Base-by-base conservation (phyloP, 306 rosid species). In the Citrullus mucosospermus region DNA sequence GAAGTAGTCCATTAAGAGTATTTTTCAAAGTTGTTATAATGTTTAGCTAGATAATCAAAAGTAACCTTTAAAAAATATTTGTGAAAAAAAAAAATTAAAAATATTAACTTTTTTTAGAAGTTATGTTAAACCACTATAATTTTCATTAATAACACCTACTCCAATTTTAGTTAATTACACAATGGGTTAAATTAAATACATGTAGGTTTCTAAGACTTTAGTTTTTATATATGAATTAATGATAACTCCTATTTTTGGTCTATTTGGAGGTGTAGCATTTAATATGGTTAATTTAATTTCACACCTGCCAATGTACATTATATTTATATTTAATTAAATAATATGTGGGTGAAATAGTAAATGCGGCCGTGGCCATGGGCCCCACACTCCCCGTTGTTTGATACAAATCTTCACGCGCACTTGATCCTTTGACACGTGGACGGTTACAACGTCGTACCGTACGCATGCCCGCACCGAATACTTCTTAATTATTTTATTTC, bases 301-400 rank as follows among this genome's bases (percentile, higher is more conserved):
- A 36, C 73, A 68, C 75, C 75, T 68, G 75, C 75, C 75, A 10
- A 10, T 43, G 75, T 68, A 18, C 75, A 68, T 39, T 68, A 43
- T 68, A 16, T 63, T 63, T 34, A 63, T 60, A 60, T 12, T 62
- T 32, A 67, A 68, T 41, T n/a, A n/a, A 68, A 41, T 67, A 67
- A 68, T 15, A 68, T 68, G 18, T 68, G 25, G 75, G 75, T 43
- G 75, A 41, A 68, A 68, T 0, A 43, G 17, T 68, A 68, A 68
- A 68, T 68, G 55, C 59, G 3, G 7, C 76, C 58, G 5, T 22
- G 14, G 16, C 9, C 16, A 8, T 61, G 3, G 70, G 50, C 3
- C 28, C 74, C 74, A 39, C 74, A 25, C 32, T 4, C 48, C 14
- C 5, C 22, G 7, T 41, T 41, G 7, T 41, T 9, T 41, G 0